Base-by-base conservation (phyloP, 2,329 filamentous ascomycete genomes). In the Leptographium wingfieldii region DNA sequence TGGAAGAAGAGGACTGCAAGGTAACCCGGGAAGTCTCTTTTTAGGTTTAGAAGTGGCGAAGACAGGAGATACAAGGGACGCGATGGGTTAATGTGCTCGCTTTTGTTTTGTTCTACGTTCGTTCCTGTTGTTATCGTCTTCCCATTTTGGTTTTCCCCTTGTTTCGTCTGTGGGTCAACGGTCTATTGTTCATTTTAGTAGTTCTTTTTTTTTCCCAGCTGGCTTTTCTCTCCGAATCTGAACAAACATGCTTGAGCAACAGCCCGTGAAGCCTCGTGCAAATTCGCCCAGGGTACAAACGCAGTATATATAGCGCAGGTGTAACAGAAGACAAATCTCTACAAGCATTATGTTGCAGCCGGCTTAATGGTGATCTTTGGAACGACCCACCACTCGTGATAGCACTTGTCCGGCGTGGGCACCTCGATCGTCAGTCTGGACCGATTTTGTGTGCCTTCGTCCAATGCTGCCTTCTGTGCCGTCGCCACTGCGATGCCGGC, bases 381-480 rank as follows among this genome's bases (percentile, higher is more conserved):
- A 59, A 86, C 81, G 61, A 84, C 73, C 83, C 83, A 86, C 79
- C 81, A 86, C 66, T 80, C 76, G 68, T 86, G 82, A 69, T 85
- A 85, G 38, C 77, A 73, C 66, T 80, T 75, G 14, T 77, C 77
- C 29, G 77, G 73, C 27, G 69, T 69, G 10, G 81, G 81, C 55
- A 85, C 73, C 67, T 81, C 77, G 29, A 75, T 76, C 66, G 72
- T 77, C 27, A 84, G 66, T 56, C 59, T 46, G 19, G 16, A n/a
- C 57, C 61, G 62, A 65, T 59, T 65, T 65, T 10, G 86, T 66
- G 2, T 27, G 48, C 22, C 48, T 22, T 51, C 49, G 49, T 7
- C 43, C 19, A 46, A n/a, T n/a, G 43, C 49, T 12, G 78, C 79
- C 69, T 83, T 86, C 66, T 79, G 80, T 55, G 87, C 70, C 1